Evolutionary conservation across 1,139 yeast species (phyloP), one percentile per base, ranked within the genome.

Genomic region (Yamadazyma sp.): DNA sequence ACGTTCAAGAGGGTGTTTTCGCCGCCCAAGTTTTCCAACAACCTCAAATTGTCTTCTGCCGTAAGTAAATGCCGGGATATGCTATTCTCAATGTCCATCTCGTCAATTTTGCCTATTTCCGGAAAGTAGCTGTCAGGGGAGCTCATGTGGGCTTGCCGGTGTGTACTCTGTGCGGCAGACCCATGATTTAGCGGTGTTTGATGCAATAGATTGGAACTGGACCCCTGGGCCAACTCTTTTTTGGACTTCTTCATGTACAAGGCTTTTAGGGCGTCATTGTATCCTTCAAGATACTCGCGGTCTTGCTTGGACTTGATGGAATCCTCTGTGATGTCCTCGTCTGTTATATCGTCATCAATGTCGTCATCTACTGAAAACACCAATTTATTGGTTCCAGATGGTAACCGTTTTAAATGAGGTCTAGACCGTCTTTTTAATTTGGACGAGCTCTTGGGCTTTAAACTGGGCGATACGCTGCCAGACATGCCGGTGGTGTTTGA

Each of bases 311-410:
- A 34, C 34, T 32, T 41, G 12, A 17, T 46, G 16, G 42, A 76
- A 17, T 41, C 49, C 2, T 43, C 51, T 4, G 25, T 23, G 8
- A 27, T 26, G n/a, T 46, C 85, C 12, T 73, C 74, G 12, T 74
- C 75, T 44, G 77, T 82, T 10, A 77, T 65, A 42, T 78, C 53
- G 34, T 59, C 83, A 50, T 56, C 55, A 16, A 68, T 61, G 44
- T 82, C 87, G 56, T 86, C 95, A 56, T 86, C 95, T 0, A 86
- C 92, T 20, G 86, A 78, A 53, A 79, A 84, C 2, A 83, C 64
- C 30, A 67, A 52, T 42, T 66, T 68, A 31, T 54, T 46, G 25
- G 54, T 62, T 12, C 56, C 52, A 2, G 56, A 48, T 9, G 51
- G 47, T 31, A 43, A 36, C n/a, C 67, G 45, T 34, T 58, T 61